Percentiles rank a stretch among this genome's conserved stretches.
These are phyloP conservation scores for Sphenostylis stenocarpa DNA, from an alignment of 306 rosid genomes.

Conservation along the genomic window DNA sequence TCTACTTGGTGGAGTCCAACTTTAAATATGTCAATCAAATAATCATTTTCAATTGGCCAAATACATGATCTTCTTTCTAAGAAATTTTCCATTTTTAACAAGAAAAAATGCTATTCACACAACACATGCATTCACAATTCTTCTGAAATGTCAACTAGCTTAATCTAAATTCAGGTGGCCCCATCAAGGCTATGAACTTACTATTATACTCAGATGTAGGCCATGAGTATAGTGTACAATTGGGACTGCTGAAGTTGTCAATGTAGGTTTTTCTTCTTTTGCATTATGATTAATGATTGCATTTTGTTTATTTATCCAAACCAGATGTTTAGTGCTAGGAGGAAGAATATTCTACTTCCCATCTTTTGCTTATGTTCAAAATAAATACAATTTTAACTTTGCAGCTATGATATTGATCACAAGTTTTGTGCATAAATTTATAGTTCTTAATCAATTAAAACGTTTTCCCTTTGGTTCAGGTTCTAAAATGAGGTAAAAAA, in stretches of 20 bases:
- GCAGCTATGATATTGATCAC: not conserved
- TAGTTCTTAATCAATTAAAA: not conserved
- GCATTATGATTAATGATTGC: not conserved
- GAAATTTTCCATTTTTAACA: not conserved
- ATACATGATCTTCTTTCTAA: not conserved
- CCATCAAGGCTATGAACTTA: not conserved
- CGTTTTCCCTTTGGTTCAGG: not conserved
- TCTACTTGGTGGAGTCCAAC: not conserved
- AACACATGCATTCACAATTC: not conserved
- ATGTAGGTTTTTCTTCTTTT: not conserved
- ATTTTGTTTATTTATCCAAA: constrained; percentile 3
- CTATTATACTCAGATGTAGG: not conserved
- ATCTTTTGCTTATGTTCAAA: not conserved
- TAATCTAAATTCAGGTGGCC: not conserved
- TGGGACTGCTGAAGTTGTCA: not conserved
- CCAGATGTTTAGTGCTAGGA: not conserved
- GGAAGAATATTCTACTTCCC: not conserved
- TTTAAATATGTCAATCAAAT: not conserved
- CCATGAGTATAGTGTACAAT: not conserved
- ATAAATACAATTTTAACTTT: not conserved
- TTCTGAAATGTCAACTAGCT: constrained; percentile 1
- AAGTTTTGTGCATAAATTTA: not conserved
- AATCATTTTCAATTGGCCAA: not conserved
- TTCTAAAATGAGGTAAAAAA: not conserved
- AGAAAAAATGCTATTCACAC: not conserved